phyloP scores from a whole-genome alignment of 2,329 filamentous ascomycete species.

The Coniella lustricola region DNA sequence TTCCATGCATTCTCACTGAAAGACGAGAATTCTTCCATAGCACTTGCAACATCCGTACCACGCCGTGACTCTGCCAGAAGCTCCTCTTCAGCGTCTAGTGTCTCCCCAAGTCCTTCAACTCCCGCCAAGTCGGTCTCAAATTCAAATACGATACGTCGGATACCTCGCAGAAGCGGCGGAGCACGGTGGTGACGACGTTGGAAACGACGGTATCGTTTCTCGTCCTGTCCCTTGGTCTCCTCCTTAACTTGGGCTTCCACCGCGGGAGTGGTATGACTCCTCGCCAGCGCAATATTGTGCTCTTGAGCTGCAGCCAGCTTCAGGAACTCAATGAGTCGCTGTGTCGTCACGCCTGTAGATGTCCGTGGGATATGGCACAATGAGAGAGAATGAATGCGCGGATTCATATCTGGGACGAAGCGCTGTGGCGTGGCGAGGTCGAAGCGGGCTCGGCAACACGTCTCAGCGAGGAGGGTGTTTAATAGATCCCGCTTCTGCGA shows the following conservation, averaged over 20 bases:
- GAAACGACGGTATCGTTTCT: too few relatives aligned
- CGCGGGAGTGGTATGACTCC: constrained; percentile 13
- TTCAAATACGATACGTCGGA: constrained; percentile 49
- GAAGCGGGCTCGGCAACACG: constrained; percentile 33
- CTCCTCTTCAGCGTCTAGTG: constrained; percentile 19
- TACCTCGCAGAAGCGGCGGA: constrained; percentile 39
- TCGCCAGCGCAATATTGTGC: constrained; percentile 30
- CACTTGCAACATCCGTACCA: constrained; percentile 28
- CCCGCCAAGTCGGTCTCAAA: constrained; percentile 29
- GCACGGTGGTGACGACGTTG: constrained; percentile 24
- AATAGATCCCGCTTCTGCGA: constrained; percentile 29
- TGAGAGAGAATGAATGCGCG: constrained; percentile 44
- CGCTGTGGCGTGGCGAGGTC: constrained; percentile 39
- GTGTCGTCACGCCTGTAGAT: constrained; percentile 43
- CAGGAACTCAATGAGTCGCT: constrained; percentile 42
- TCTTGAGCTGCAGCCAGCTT: constrained; percentile 43
- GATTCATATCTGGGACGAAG: constrained; percentile 50
- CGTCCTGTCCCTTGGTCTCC: too few relatives aligned
- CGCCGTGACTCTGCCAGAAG: constrained; percentile 25
- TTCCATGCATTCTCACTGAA: constrained; percentile 30
- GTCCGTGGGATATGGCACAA: constrained; percentile 48
- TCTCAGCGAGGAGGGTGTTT: constrained; percentile 38
- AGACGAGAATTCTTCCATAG: constrained; percentile 38
- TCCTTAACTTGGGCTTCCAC: too few relatives aligned
- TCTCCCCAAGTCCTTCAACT: too few relatives aligned